These are phyloP conservation scores for Leavenworthia alabamica DNA, from an alignment of 345 rosid genomes.

Conservation along the genomic window DNA sequence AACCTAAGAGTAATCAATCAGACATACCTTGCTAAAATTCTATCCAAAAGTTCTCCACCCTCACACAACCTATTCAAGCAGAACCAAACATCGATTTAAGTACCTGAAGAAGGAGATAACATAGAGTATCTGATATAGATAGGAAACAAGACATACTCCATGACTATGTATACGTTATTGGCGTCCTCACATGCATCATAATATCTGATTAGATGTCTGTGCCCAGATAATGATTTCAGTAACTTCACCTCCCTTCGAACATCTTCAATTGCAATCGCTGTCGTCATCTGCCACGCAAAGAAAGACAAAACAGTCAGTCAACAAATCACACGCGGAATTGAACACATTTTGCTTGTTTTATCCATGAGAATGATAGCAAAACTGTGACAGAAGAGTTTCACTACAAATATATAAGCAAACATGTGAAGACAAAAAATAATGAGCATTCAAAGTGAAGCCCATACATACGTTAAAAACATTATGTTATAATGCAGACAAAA, in stretches of 20 bases:
- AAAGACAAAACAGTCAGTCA: not conserved
- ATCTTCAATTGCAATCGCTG: slow-evolving; percentile 84
- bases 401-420: not conserved
- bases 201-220: slow-evolving; percentile 61
- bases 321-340: not conserved
- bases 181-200: slow-evolving; percentile 83
- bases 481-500: slow-evolving; percentile 17
- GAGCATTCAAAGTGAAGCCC: slow-evolving; percentile 3
- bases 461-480: slow-evolving; percentile 6
- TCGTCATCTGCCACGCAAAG: slow-evolving; percentile 64
- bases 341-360: not conserved
- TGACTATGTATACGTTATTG: slow-evolving; percentile 78
- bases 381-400: not conserved
- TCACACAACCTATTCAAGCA: slow-evolving; percentile 59
- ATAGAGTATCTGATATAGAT: no score
- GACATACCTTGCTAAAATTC: slow-evolving; percentile 68
- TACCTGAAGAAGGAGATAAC: no score
- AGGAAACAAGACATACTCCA: slow-evolving; percentile 75
- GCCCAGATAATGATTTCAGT: slow-evolving; percentile 69
- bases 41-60: slow-evolving; percentile 82
- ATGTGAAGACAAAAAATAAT: slow-evolving; percentile 1
- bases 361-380: not conserved
- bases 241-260: slow-evolving; percentile 86
- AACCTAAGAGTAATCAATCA: not conserved
- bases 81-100: slow-evolving; percentile 1